phyloP scores from a whole-genome alignment of 306 rosid species.

The Amphicarpaea edgeworthii region DNA sequence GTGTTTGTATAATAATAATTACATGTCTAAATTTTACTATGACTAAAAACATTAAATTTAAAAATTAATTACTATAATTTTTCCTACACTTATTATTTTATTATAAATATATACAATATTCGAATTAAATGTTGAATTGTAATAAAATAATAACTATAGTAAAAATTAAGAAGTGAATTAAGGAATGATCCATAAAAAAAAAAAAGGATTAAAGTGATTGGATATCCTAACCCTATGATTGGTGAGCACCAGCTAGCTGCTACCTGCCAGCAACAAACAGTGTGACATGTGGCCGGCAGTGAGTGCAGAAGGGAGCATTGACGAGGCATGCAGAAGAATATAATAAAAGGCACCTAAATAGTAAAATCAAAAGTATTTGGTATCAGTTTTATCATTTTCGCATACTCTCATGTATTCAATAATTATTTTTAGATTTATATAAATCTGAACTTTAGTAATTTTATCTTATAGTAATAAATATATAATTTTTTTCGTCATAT shows the following conservation, averaged over 20 bases:
- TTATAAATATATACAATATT: background rate
- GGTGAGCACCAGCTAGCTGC: background rate
- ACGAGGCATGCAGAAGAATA: conserved; percentile 8
- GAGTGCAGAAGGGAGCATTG: conserved; percentile 39
- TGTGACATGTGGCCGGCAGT: conserved; percentile 36
- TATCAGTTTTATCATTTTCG: background rate
- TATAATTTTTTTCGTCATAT: too few species aligned
- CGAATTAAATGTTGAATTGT: too few species aligned
- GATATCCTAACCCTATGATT: conserved; percentile 4
- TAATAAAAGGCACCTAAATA: background rate
- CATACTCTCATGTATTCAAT: too few species aligned
- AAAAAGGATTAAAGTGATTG: background rate
- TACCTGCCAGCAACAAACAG: conserved; percentile 35
- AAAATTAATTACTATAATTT: too few species aligned
- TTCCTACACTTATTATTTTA: too few species aligned
- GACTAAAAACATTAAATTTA: too few species aligned
- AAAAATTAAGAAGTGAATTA: background rate
- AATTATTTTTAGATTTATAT: too few species aligned
- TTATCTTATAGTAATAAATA: too few species aligned
- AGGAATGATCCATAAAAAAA: background rate
- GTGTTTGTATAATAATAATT: too few species aligned
- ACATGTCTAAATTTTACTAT: too few species aligned
- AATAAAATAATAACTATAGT: background rate
- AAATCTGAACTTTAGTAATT: too few species aligned
- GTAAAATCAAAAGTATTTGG: background rate